These are phyloP conservation scores for Rhizopus sp. DNA, from an alignment of 371 early-diverging fungal species.

Conservation along the genomic window DNA sequence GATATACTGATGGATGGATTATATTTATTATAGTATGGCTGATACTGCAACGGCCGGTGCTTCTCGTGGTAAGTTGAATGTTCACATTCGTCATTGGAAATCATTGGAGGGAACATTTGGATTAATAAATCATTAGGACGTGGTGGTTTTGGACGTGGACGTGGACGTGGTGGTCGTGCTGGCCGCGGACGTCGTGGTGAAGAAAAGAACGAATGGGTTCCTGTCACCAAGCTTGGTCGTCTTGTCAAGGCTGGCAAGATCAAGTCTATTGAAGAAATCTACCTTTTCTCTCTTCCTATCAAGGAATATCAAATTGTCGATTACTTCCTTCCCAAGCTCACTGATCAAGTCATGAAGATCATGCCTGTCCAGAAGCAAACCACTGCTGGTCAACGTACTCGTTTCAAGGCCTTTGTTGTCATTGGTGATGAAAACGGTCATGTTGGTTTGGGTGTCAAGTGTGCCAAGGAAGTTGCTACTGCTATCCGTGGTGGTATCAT, in stretches of 20 bases:
- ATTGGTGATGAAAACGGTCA: slow-evolving; percentile 98
- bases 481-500: slow-evolving; percentile 98
- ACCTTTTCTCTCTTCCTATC: slow-evolving; percentile 96
- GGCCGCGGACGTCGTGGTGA: slow-evolving; percentile 84
- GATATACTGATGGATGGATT: slow-evolving; percentile 18
- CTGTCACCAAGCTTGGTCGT: slow-evolving; percentile 97
- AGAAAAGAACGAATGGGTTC: slow-evolving; percentile 88
- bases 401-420: slow-evolving; percentile 99
- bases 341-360: slow-evolving; percentile 99
- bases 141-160: slow-evolving; percentile 82
- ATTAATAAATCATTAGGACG: slow-evolving; percentile 35
- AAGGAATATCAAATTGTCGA: slow-evolving; percentile 99
- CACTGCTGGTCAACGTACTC: slow-evolving; percentile 99
- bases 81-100: not conserved
- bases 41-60: slow-evolving; percentile 79
- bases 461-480: slow-evolving; percentile 98
- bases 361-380: slow-evolving; percentile 99
- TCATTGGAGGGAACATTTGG: not conserved
- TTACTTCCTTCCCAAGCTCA: slow-evolving; percentile 92
- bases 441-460: slow-evolving; percentile 99
- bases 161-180: slow-evolving; percentile 80
- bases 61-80: slow-evolving; percentile 53
- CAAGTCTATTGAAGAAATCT: slow-evolving; percentile 94
- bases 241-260: slow-evolving; percentile 92
- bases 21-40: slow-evolving; percentile 55